Evolutionary conservation across 1,284 basidiomycete species (phyloP), one percentile per base, ranked within the genome.

Genomic region (Xerocomus amazonicus): DNA sequence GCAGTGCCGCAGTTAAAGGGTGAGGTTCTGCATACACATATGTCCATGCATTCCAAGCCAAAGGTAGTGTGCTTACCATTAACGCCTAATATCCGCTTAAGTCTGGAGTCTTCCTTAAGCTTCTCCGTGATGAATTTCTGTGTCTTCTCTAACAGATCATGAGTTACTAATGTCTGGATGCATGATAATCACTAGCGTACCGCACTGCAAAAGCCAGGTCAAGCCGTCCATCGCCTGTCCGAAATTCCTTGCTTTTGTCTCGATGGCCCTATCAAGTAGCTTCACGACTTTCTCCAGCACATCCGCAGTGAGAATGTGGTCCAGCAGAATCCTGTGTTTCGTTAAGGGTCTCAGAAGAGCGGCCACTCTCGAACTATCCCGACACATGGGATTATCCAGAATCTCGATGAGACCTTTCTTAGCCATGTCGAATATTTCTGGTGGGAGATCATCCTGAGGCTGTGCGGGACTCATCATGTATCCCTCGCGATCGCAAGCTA

Each of bases 141-240:
- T 3, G 45, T 59, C 5, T 53, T 46, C 33, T 45, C 61, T 64
- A 10, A 43, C 0, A 6, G 14, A 14, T 12, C 4, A 32, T 59
- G 2, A 56, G 39, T 14, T 3, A 29, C 14, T 8, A n/a, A 14
- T 27, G 3, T 3, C 19, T 12, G 33, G 9, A 42, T 27, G 12
- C 34, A 40, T 6, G 2, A 40, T 8, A 10, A 31, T 2, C 31
- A 29, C 1, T 7, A 26, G 51, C 61, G 34, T 14, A 67, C 61
- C 46, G 9, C 48, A 58, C 6, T 54, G 48, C 51, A 66, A 34
- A 1, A 67, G 26, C 27, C 48, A 54, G 6, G 14, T 44, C 38
- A 63, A n/a, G 9, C 59, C 52, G 1, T 58, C 45, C 62, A 65
- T 67, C 7, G 40, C 53, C 17, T 52, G 54, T 17, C 45, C 57